Evolutionary conservation across 208 protist species (phyloP).

Genomic region (Acanthamoeba divionensis): DNA sequence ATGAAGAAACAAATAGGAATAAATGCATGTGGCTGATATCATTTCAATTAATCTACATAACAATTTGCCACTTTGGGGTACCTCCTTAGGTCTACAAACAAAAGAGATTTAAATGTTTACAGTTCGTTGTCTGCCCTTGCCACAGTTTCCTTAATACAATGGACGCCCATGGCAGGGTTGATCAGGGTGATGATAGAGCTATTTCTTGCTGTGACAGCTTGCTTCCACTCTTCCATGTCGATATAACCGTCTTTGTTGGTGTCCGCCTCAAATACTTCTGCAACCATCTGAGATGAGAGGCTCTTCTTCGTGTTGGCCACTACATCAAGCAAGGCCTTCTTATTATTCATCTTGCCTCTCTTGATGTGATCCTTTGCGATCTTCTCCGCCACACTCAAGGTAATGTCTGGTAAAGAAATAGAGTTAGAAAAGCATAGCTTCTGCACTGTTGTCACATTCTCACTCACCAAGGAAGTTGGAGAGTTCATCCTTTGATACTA

Average conservation of each 20-base stretch:
- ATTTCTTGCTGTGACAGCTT: not conserved
- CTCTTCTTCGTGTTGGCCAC: not conserved
- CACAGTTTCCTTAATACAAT: conserved; percentile 16
- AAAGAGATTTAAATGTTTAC: no score
- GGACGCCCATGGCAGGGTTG: not conserved
- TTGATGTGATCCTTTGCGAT: conserved; percentile 47
- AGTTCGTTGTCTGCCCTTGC: not conserved
- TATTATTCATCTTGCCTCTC: conserved; percentile 30
- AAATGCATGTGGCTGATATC: no score
- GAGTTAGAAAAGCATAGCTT: no score
- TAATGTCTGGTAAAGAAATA: not conserved
- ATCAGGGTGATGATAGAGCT: not conserved
- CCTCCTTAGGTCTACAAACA: no score
- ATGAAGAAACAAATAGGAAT: no score
- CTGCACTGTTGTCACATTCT: no score
- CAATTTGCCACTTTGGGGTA: no score
- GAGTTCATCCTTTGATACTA: conserved; percentile 16
- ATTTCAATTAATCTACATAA: no score
- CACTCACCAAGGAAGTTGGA: conserved; percentile 7
- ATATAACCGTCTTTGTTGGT: conserved; percentile 30
- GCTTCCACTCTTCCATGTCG: conserved; percentile 12
- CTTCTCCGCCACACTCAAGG: conserved; percentile 22
- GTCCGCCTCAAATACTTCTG: not conserved
- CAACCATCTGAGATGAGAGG: not conserved
- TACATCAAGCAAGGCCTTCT: conserved; percentile 13